These are phyloP conservation scores for Hansenula sp. DNA, from an alignment of 1,139 yeast genomes.

Conservation along the genomic window DNA sequence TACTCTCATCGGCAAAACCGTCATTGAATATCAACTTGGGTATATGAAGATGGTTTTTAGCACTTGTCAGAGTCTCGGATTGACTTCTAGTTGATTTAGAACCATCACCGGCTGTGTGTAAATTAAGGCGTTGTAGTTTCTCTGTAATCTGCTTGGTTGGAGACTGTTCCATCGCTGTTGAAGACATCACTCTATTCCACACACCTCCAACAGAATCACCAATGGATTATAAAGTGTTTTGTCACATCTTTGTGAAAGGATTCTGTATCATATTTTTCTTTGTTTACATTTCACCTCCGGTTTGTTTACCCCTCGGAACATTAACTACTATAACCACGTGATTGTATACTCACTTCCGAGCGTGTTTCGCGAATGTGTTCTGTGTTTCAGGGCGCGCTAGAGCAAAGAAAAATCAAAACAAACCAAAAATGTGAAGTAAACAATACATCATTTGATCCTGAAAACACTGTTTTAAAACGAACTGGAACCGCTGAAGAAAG, in stretches of 20 bases:
- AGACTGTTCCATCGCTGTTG: constrained; percentile 2
- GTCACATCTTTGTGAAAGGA: too few relatives aligned
- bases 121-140: constrained; percentile 8
- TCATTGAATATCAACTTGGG: constrained; percentile 47
- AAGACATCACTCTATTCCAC: too few relatives aligned
- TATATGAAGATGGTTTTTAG: constrained; percentile 23
- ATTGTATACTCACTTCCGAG: background rate
- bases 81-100: background rate
- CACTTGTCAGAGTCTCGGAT: constrained; percentile 3
- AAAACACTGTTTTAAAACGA: too few relatives aligned
- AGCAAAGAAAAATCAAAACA: constrained; percentile 1
- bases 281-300: background rate
- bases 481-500: background rate
- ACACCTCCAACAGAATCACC: too few relatives aligned
- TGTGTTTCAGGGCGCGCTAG: background rate
- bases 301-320: background rate
- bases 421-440: background rate
- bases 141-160: constrained; percentile 13
- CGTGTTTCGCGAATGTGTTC: background rate
- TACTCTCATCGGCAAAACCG: constrained; percentile 40
- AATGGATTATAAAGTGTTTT: too few relatives aligned
- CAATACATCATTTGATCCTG: too few relatives aligned
- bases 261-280: background rate
- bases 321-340: background rate
- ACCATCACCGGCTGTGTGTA: constrained; percentile 1